phyloP scores from a whole-genome alignment of 441 rosid species.

The Gossypium gossypioides region DNA sequence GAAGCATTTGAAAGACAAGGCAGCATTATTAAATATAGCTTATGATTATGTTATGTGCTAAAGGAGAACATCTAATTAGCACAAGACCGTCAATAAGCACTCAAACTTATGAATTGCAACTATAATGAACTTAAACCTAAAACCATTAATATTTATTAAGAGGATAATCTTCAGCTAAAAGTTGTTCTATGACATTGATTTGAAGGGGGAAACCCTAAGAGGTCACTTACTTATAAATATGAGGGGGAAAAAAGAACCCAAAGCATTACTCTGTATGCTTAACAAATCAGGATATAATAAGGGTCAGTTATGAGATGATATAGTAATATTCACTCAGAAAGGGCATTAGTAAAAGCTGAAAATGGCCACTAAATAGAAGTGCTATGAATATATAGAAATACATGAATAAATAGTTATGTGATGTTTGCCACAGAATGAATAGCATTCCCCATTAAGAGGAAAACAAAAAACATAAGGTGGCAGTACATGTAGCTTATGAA shows the following conservation, averaged over 20 bases:
- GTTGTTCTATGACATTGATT: background rate
- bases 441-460: background rate
- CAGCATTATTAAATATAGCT: constrained; percentile 11
- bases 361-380: background rate
- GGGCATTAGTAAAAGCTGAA: background rate
- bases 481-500: constrained; percentile 18
- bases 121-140: background rate
- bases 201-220: background rate
- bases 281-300: background rate
- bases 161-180: background rate
- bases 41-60: constrained; percentile 20
- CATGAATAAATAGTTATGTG: background rate
- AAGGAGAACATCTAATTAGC: constrained; percentile 13
- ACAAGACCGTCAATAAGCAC: constrained; percentile 24
- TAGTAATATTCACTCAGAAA: background rate
- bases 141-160: background rate
- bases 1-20: constrained; percentile 29
- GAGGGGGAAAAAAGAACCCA: background rate
- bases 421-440: background rate
- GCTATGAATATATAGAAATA: background rate
- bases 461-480: background rate
- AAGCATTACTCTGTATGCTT: background rate
- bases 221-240: background rate
- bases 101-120: background rate
- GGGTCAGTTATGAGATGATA: background rate